These are phyloP conservation scores for Cutaneotrichosporon spelunceum DNA, from an alignment of 1,284 basidiomycete genomes.

Conservation along the genomic window DNA sequence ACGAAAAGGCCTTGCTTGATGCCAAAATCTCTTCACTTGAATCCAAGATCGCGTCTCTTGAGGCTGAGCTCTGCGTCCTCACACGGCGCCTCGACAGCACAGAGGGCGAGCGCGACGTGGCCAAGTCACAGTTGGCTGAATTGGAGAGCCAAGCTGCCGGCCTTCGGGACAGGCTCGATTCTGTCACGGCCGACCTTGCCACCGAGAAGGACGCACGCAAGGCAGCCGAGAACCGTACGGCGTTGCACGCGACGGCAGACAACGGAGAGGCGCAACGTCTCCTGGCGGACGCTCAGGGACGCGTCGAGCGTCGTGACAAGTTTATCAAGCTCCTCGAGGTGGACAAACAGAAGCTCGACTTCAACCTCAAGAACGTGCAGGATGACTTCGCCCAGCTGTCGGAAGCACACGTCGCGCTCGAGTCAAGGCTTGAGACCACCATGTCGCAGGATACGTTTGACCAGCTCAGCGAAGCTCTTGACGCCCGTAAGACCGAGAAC, in stretches of 20 bases:
- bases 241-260: constrained; percentile 1
- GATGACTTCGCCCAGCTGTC: constrained; percentile 13
- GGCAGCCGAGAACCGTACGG: constrained; percentile 12
- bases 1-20: background rate
- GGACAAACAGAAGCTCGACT: constrained; percentile 13
- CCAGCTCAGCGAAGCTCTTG: background rate
- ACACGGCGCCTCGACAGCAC: background rate
- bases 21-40: background rate
- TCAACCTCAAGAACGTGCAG: constrained; percentile 12
- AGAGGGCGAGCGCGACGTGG: background rate
- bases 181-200: background rate
- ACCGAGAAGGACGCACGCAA: constrained; percentile 7
- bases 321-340: constrained; percentile 6
- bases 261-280: constrained; percentile 6
- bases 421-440: background rate
- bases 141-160: background rate
- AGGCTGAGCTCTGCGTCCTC: background rate
- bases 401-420: constrained; percentile 2
- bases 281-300: background rate
- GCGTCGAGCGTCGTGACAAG: constrained; percentile 16
- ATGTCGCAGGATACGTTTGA: background rate
- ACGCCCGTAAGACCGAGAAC: background rate
- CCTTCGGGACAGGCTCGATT: background rate
- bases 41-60: background rate
- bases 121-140: background rate